phyloP scores from a whole-genome alignment of 345 rosid species.

The Pistacia atlantica region DNA sequence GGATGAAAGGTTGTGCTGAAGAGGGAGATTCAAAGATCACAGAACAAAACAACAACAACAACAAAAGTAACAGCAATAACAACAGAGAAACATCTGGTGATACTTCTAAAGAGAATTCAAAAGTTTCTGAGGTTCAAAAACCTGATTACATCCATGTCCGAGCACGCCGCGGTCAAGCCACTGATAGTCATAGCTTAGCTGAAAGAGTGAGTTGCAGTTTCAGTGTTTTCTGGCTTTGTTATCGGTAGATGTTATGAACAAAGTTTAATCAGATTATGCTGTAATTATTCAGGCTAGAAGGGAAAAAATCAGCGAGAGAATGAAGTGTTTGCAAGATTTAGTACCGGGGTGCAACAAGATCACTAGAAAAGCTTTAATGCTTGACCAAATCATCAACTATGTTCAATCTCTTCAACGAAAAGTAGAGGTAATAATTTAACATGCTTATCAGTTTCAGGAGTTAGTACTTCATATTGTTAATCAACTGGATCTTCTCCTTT shows the following conservation, averaged over 20 bases:
- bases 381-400: constrained; percentile 79
- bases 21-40: constrained; percentile 63
- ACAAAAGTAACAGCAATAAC: constrained; percentile 33
- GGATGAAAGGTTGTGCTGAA: constrained; percentile 39
- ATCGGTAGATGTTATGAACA: not conserved
- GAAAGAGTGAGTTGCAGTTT: constrained; percentile 70
- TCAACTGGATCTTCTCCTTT: not conserved
- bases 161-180: constrained; percentile 97
- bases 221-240: not conserved
- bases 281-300: constrained; percentile 63
- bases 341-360: constrained; percentile 77
- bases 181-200: constrained; percentile 97
- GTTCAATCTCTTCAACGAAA: constrained; percentile 79
- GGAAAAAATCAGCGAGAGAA: constrained; percentile 80
- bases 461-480: not conserved
- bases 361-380: constrained; percentile 81
- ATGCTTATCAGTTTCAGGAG: not conserved
- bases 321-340: constrained; percentile 79
- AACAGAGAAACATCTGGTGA: constrained; percentile 45
- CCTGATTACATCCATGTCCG: constrained; percentile 91
- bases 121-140: constrained; percentile 59
- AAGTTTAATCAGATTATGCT: not conserved
- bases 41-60: constrained; percentile 44
- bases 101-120: constrained; percentile 68
- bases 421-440: constrained; percentile 52